Base-by-base conservation (phyloP, 495 filamentous ascomycete genomes). In the Penicillium angulare region DNA sequence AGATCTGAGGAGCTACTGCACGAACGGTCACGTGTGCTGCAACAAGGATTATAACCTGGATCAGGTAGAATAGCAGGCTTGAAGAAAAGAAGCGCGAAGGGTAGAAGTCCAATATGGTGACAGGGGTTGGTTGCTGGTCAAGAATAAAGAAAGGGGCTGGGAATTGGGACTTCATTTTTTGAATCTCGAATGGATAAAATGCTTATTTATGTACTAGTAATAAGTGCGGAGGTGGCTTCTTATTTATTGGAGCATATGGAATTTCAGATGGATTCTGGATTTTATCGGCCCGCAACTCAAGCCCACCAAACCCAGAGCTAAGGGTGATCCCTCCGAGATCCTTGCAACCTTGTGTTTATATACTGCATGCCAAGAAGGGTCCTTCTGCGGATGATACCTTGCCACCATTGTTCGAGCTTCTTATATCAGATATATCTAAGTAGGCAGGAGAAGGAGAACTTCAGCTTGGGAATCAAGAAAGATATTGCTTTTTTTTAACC, bases 401-500 rank as follows among this genome's bases (percentile, higher is more conserved):
- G 3, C 21, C 9, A 24, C 8, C 13, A 15, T 16, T 26, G 12
- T 3, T 7, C 5, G 15, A 5, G 3, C 5, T 22, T 7, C 34
- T 18, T 21, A 7, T 5, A 24, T 5, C 7, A 12, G 12, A 24
- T 24, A 13, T 41, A 23, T 15, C 16, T 23, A 24, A 23, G 20
- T 21, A 15, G 27, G 13, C 27, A 31, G 27, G 8, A 23, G 15
- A 17, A 24, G 21, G 36, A 20, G 20, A 39, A 18, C 4, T 1
- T 18, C 16, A 22, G 22, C 12, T 36, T 26, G 32, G 22, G 42
- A 31, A 50, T 41, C 27, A 43, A 49, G 16, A 49, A 47, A 33
- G 46, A 34, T 39, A 50, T 44, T 47, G 56, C 32, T 45, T 52
- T 52, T 52, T 38, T 45, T 55, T 34, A 53, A 36, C 55, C 49